Percentiles rank a stretch among this genome's conserved stretches.
These are phyloP conservation scores for Tranzscheliella williamsii DNA, from an alignment of 1,284 basidiomycete species.

Conservation along the genomic window DNA sequence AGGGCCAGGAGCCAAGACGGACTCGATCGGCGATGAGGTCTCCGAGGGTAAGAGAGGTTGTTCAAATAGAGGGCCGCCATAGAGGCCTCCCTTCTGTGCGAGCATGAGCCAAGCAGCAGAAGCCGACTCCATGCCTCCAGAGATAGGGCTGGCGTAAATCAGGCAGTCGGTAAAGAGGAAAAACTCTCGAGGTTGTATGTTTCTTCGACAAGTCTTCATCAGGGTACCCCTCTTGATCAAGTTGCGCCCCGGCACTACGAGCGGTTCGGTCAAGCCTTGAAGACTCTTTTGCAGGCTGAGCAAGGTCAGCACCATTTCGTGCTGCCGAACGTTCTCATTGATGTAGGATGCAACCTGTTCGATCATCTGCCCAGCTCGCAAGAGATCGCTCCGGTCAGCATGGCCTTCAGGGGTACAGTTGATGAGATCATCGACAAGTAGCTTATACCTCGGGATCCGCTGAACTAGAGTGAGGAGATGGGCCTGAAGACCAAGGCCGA, in stretches of 20 bases:
- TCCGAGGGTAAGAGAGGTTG: conserved; percentile 56
- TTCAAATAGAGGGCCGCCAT: conserved; percentile 9
- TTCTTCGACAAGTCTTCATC: conserved; percentile 56
- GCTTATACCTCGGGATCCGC: conserved; percentile 57
- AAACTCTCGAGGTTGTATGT: conserved; percentile 57
- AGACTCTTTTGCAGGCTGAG: conserved; percentile 54
- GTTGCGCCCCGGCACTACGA: conserved; percentile 52
- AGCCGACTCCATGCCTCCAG: conserved; percentile 45
- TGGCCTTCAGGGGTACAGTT: conserved; percentile 49
- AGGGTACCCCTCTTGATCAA: conserved; percentile 53
- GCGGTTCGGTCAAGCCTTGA: conserved; percentile 48
- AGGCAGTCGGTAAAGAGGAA: conserved; percentile 60
- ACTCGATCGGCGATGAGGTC: conserved; percentile 69
- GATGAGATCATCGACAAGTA: conserved; percentile 54
- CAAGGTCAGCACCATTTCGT: conserved; percentile 57
- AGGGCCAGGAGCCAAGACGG: conserved; percentile 7
- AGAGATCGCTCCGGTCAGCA: conserved; percentile 40
- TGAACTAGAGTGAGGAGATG: conserved; percentile 58
- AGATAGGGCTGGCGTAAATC: conserved; percentile 49
- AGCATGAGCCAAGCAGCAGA: conserved; percentile 47
- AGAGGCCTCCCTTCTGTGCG: conserved; percentile 71
- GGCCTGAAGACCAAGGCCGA: conserved; percentile 56
- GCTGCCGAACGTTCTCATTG: conserved; percentile 58
- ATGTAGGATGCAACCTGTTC: conserved; percentile 55
- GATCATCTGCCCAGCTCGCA: conserved; percentile 41